Base-by-base conservation (phyloP, 2,329 filamentous ascomycete species). In the Talaromyces funiculosus region DNA sequence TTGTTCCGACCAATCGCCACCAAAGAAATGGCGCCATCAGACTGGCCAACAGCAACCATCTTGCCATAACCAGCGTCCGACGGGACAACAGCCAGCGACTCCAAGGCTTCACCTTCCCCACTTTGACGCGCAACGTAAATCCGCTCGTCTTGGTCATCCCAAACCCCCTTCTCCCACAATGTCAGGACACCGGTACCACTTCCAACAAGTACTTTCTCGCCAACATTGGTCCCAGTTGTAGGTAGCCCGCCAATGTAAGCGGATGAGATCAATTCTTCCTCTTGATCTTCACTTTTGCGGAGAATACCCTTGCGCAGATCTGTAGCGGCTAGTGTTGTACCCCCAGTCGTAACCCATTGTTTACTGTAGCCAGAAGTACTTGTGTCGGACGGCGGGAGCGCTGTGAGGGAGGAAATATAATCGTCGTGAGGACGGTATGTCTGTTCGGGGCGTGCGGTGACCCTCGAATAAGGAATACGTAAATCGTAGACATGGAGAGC, bases 141-240 rank as follows among this genome's bases (percentile, higher is more conserved):
- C 57, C 92, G 84, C 76, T 96, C 92, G 67, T 95, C 90, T 72
- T 96, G 91, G 72, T 97, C 93, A 69, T 96, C 92, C 93, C 94
- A 97, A 0, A 90, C 86, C 0, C 93, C 93, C 66, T 88, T 89
- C 74, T 99, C 93, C 92, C 94, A 99, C 6, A 97, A 78, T 4
- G 92, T 97, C 64, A 97, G 73, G 1, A 97, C 86, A 3, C 94
- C 94, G 43, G 85, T 88, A 18, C 85, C 87, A 26, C 90, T 90
- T 37, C 90, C 88, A 0, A 92, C 90, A 2, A 94, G 74, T 3
- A 94, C 82, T 71, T 89, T 89, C 68, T 88, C 82, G 4, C 90
- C 90, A 51, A 90, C 89, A 68, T 85, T 87, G 6, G 82, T 82
- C 31, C 83, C 84, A 40, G 76, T 77, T 31, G 87, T 86, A 0